Evolutionary conservation across 225 moss, liverwort and hornwort genomes (phyloP).

Genomic region (Bryum argenteum): DNA sequence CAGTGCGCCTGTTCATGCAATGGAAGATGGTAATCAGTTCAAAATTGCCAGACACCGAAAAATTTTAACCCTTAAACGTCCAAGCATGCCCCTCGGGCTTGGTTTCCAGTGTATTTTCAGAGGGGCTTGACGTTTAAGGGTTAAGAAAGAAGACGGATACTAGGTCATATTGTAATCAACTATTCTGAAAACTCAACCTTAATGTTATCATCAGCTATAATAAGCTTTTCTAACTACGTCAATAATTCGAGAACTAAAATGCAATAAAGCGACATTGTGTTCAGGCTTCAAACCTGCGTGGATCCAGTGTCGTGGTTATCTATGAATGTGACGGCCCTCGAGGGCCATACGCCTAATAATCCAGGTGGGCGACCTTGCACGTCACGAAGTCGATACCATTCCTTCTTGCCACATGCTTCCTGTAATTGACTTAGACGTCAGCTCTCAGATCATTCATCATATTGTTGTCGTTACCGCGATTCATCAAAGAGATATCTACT

Average conservation of each 20-base stretch:
- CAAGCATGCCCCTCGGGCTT: no score
- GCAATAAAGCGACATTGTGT: constrained; percentile 1
- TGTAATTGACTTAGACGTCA: constrained; percentile 35
- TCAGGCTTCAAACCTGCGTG: constrained; percentile 65
- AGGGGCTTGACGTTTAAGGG: no score
- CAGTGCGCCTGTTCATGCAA: constrained; percentile 69
- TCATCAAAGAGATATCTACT: constrained; percentile 6
- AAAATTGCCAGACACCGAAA: not conserved
- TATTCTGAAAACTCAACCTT: not conserved
- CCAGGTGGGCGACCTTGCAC: constrained; percentile 57
- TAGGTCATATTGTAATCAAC: constrained; percentile 16
- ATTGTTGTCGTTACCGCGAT: not conserved
- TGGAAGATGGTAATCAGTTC: constrained; percentile 22
- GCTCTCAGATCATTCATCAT: constrained; percentile 4
- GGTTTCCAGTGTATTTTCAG: no score
- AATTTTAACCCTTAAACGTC: no score
- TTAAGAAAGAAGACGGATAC: constrained; percentile 2
- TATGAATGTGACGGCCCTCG: constrained; percentile 64
- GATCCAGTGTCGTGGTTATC: constrained; percentile 80
- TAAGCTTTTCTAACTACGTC: not conserved
- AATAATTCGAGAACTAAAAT: constrained; percentile 11
- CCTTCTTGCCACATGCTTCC: constrained; percentile 80
- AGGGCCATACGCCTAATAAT: constrained; percentile 64
- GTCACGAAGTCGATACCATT: constrained; percentile 65
- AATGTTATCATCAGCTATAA: not conserved